Evolutionary conservation across 208 protist species (phyloP).

Genomic region (Wallacemonas sp.): DNA sequence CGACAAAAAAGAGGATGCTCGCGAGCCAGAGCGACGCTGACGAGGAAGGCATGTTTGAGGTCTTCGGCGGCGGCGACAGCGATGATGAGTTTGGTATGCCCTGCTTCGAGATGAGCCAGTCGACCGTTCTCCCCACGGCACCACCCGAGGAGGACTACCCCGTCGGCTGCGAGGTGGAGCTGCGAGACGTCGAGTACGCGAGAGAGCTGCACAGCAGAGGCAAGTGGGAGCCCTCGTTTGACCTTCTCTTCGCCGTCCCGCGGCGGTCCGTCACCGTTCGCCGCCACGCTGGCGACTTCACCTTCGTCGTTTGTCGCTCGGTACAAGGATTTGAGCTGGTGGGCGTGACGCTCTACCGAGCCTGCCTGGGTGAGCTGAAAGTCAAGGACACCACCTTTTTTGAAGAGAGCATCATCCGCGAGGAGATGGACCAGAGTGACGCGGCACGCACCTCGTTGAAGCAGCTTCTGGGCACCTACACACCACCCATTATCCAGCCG

Average conservation of each 20-base stretch:
- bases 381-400: slow-evolving; percentile 64
- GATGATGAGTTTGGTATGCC: slow-evolving; percentile 60
- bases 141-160: slow-evolving; percentile 82
- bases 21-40: background rate
- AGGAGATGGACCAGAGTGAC: slow-evolving; percentile 9
- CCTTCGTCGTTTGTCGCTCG: slow-evolving; percentile 71
- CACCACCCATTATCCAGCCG: background rate
- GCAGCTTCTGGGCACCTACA: background rate
- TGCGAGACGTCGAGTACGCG: slow-evolving; percentile 73
- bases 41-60: slow-evolving; percentile 4
- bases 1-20: background rate
- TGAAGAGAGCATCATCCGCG: slow-evolving; percentile 10
- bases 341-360: slow-evolving; percentile 82
- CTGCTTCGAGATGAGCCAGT: slow-evolving; percentile 71
- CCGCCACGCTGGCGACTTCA: slow-evolving; percentile 82
- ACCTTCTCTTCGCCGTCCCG: slow-evolving; percentile 59
- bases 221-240: slow-evolving; percentile 79
- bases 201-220: slow-evolving; percentile 8
- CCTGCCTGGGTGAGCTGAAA: slow-evolving; percentile 79
- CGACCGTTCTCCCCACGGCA: slow-evolving; percentile 66
- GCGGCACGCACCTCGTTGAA: background rate
- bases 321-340: slow-evolving; percentile 58
- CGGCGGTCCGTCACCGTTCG: slow-evolving; percentile 65
- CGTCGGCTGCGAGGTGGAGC: slow-evolving; percentile 79
- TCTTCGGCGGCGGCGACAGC: slow-evolving; percentile 35